Base-by-base conservation (phyloP, 768 basidiomycete species). In the Tylopilus plumbeoviolaceoides region DNA sequence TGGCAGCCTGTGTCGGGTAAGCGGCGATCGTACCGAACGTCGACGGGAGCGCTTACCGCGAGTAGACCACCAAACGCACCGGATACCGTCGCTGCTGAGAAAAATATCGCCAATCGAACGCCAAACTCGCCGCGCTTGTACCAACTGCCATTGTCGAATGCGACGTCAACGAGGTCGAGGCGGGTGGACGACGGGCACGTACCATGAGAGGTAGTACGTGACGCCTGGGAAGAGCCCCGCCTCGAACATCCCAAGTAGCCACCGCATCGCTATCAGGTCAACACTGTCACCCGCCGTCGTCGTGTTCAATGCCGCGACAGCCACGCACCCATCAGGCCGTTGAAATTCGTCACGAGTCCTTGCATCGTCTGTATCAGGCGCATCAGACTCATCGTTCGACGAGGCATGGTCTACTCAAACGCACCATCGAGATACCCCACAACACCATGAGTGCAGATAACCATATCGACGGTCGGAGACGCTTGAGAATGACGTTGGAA, bases 11-110 rank as follows among this genome's bases (percentile, higher is more conserved):
- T 8, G n/a, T 38, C 38, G 8, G 27, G n/a, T 59, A 39, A 59
- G 50, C 48, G 11, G 20, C 28, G 8, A n/a, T 25, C 9, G 36
- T 4, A 17, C 0, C 20, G 18, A 17, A 11, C 9, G 14, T 23
- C n/a, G 14, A 45, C 7, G 30, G 14, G 17, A 58, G 8, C 40
- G 1, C 73, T 53, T 54, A 86, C 86, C 33, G 86, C 85, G 44
- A 89, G 79, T 18, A 89, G 71, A 46, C 87, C 87, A 48, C 86
- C 86, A 57, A 91, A 91, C 20, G 89, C 88, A n/a, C 89, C 91
- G 2, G 87, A 83, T 0, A 88, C 79, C 3, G 87, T 89, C 0
- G 89, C 89, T 4, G 89, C 85, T 0, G 82, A 81, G 71, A 88
- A 89, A 71, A 89, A 89, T 27, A 89, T 61, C 0, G 85, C 82